Conservation (phyloP, 371 early-diverging fungal genomes). For the Mortierella sp. region DNA sequence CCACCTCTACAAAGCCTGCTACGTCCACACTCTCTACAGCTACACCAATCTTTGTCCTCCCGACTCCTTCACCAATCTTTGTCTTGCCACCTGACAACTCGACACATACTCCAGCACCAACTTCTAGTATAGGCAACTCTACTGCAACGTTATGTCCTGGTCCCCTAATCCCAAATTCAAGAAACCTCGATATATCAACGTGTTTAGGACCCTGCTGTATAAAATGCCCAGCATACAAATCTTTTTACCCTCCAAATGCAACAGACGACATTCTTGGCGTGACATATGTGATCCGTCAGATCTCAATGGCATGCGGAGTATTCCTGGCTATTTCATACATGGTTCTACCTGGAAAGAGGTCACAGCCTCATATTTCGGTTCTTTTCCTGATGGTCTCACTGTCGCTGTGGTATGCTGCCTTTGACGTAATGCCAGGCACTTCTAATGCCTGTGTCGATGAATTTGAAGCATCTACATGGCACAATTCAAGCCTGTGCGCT, state of each 20-base stretch:
- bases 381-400: conserved; percentile 59
- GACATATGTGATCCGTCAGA: conserved; percentile 38
- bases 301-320: conserved; percentile 48
- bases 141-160: conserved; percentile 20
- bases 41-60: conserved; percentile 3
- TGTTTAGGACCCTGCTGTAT: conserved; percentile 34
- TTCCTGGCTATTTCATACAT: conserved; percentile 60
- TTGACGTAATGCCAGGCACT: conserved; percentile 52
- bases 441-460: conserved; percentile 50
- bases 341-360: conserved; percentile 60
- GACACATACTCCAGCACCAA: conserved; percentile 9
- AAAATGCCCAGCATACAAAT: conserved; percentile 37
- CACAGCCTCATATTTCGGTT: conserved; percentile 65
- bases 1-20: background rate
- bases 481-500: conserved; percentile 60
- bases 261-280: conserved; percentile 21
- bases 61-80: background rate
- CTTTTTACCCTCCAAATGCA: conserved; percentile 33
- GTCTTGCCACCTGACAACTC: background rate
- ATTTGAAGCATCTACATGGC: conserved; percentile 41
- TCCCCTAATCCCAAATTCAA: conserved; percentile 31
- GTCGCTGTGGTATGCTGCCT: conserved; percentile 48
- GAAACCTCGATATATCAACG: conserved; percentile 26
- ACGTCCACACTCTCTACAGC: background rate
- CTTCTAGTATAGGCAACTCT: conserved; percentile 12